Evolutionary conservation across 805 yeast genomes (phyloP), one percentile per base, ranked within the genome.

Genomic region (Sugiyamaella qingdaonensis): DNA sequence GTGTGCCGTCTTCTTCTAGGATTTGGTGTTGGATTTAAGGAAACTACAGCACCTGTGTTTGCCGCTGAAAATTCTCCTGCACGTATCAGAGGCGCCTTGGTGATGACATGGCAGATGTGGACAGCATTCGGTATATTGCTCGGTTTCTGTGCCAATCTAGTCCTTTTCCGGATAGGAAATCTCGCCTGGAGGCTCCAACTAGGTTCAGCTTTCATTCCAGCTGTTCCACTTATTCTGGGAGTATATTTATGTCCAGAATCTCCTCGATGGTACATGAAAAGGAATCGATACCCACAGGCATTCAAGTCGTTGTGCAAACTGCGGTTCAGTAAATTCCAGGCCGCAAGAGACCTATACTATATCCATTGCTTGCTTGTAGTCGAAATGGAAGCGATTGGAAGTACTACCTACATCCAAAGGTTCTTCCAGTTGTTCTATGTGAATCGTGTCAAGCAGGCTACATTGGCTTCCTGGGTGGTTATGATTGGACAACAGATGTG

Each of bases 401-500:
- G 60, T 64, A 46, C 61, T 54, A n/a, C 56, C 45, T 66, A 68
- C 44, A 10, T 7, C 2, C 5, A 19, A 14, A 58, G 57, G 16
- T 48, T 66, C n/a, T 7, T 53, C 33, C 68, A 65, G 42, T 52
- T 86, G 74, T 75, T 86, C 64, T n/a, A n/a, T n/a, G n/a, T n/a
- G n/a, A n/a, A 78, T 85, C 0, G 75, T 86, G 37, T 78, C 94
- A 68, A 81, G 95, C 70, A 86, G 88, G 95, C 92, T 51, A 82
- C 88, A 7, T 60, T 84, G 52, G 95, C 87, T 54, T 81, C 94
- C 3, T 83, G 84, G 78, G 77, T 86, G 57, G 88, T 84, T 55
- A 88, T 89, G 81, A 85, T 87, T 65, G 85, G 84, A 86, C 95
- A 88, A 72, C 95, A 88, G 67, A 85, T 88, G 72, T 88, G 95